Evolutionary conservation across 495 filamentous ascomycete species (phyloP).

Genomic region (Bombardia bombarda): DNA sequence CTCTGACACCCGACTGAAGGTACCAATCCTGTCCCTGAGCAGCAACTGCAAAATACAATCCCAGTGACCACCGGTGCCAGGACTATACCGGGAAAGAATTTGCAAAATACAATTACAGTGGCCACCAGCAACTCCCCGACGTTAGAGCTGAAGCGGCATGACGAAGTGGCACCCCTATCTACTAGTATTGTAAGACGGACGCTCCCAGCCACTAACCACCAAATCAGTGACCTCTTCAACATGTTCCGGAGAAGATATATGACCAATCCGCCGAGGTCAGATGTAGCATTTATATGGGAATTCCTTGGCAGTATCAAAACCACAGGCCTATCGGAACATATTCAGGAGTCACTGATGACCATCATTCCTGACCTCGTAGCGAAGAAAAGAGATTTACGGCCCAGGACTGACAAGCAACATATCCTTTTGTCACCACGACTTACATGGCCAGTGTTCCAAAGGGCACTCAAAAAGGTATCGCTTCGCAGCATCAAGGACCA

Average conservation of each 20-base stretch:
- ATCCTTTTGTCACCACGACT: conserved; percentile 10
- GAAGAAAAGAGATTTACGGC: neutral
- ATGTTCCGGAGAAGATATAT: conserved; percentile 13
- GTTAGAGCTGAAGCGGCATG: too few species aligned
- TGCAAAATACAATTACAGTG: too few species aligned
- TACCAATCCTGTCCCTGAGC: too few species aligned
- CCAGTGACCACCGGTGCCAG: too few species aligned
- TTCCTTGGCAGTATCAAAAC: conserved; percentile 16
- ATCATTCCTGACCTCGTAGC: conserved; percentile 9
- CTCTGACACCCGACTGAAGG: too few species aligned
- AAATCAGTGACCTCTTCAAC: conserved; percentile 11
- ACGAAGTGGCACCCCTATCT: too few species aligned
- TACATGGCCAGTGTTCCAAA: conserved; percentile 10
- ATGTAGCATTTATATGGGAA: conserved; percentile 17
- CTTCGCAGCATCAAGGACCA: neutral
- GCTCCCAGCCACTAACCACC: neutral
- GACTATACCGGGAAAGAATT: too few species aligned
- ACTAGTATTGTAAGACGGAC: neutral
- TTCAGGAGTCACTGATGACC: conserved; percentile 14
- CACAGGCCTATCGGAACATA: conserved; percentile 9
- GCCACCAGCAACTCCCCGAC: too few species aligned
- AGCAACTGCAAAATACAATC: too few species aligned
- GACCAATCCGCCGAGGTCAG: conserved; percentile 10
- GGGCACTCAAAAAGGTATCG: neutral
- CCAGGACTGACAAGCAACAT: neutral